Base-by-base conservation (phyloP, 805 yeast species). In the Saturnispora silvae region DNA sequence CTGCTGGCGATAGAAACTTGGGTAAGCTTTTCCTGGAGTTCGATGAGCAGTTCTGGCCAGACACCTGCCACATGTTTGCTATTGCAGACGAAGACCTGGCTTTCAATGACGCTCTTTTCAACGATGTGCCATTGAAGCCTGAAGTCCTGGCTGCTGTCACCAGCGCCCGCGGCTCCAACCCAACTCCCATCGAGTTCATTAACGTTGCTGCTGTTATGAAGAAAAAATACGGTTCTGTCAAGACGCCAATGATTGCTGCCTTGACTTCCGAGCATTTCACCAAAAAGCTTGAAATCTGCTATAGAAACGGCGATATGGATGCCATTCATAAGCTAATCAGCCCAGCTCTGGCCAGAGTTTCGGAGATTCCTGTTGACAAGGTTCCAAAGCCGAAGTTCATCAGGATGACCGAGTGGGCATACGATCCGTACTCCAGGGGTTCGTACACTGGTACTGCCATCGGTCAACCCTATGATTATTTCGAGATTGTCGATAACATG, bases 261-360 rank as follows among this genome's bases (percentile, higher is more conserved):
- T 55, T 72, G 18, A 64, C 66, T 8, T 72, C 72, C 33, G 53
- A 67, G 2, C 77, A 77, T 2, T 53, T 68, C 23, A 70, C 79
- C 0, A 57, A 67, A 7, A 70, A 57, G 43, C 39, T 72, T 19
- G 79, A 72, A 46, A 44, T 57, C 0, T 22, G 29, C 14, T 35
- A 35, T 25, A 29, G 38, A 23, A 50, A 60, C 31, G 24, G 45
- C 11, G 59, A 67, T 3, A 37, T 31, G 3, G 50, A 57, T 6
- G 43, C 47, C 10, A 67, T 72, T 1, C 71, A 77, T 75, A 46
- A 51, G 1, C 59, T 65, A 37, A 63, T 65, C 51, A 56, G 57
- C 41, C 71, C 73, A 2, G 55, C 67, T 50, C 45, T 72, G 13
- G 45, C 56, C 1, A 47, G 51, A 20, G 49, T 59, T 7, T 45